Evolutionary conservation across 805 yeast genomes (phyloP), one percentile per base, ranked within the genome.

Genomic region (Huiozyma sinensis): DNA sequence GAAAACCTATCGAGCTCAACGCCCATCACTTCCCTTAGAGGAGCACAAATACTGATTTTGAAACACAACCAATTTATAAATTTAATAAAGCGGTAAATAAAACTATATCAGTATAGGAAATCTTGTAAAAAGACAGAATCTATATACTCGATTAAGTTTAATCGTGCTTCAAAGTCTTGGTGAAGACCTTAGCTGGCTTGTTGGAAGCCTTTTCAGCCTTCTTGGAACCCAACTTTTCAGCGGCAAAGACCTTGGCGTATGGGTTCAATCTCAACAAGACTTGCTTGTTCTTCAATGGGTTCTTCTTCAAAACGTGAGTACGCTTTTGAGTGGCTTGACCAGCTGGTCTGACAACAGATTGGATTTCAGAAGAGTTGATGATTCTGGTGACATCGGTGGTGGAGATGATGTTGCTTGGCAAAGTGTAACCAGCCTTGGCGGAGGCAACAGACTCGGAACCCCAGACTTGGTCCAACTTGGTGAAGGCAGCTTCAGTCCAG

Each of bases 401-500:
- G 64, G 96, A 69, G 68, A 92, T 76, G 75, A 92, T 82, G 95
- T 86, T 86, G 58, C 82, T 50, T 77, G 99, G 99, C 69, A 92
- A 79, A 54, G 87, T 49, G 94, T 83, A 89, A 70, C 84, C 84
- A 60, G 88, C 70, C 81, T 89, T 89, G 66, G 84, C 66, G 47
- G 92, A 79, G 62, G 81, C 77, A 68, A 83, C 79, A 63, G 89
- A 69, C 69, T 83, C 94, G 57, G 95, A 79, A 71, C 95, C 95
- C 92, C 92, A 92, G 78, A 92, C 85, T 57, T 88, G 76, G 80
- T 92, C 99, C 68, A 92, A 81, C 66, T 89, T 80, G 70, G 89
- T 83, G 72, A 92, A 88, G 70, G 99, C 99, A 70, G 87, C 76
- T 79, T 89, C 95, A 68, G 98, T 89, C 98, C 98, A 92, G 87